Evolutionary conservation across 1,139 yeast genomes (phyloP).

Genomic region (Diutina mesorugosa): DNA sequence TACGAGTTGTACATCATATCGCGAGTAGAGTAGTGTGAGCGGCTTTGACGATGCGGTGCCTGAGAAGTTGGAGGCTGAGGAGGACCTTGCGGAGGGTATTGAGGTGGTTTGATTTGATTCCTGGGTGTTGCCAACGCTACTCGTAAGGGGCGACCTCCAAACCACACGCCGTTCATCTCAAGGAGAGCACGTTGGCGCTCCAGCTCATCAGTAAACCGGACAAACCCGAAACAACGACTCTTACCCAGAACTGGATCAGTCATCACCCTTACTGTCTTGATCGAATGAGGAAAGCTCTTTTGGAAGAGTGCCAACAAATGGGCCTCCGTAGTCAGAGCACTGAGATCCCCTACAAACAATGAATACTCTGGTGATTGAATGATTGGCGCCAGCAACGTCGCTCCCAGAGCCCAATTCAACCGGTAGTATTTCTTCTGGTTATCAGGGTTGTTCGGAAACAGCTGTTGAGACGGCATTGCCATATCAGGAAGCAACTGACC

Average conservation of each 20-base stretch:
- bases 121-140: slow-evolving; percentile 61
- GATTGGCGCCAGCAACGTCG: slow-evolving; percentile 40
- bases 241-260: slow-evolving; percentile 66
- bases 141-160: slow-evolving; percentile 63
- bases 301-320: slow-evolving; percentile 56
- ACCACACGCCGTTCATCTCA: slow-evolving; percentile 66
- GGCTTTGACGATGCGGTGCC: background rate
- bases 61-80: background rate
- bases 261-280: slow-evolving; percentile 59
- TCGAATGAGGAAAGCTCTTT: slow-evolving; percentile 44
- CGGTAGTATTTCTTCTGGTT: slow-evolving; percentile 50
- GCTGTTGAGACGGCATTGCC: slow-evolving; percentile 34
- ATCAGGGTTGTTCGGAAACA: slow-evolving; percentile 30
- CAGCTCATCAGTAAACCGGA: slow-evolving; percentile 47
- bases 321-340: slow-evolving; percentile 63
- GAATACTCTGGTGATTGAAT: slow-evolving; percentile 44
- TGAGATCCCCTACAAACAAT: slow-evolving; percentile 67
- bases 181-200: slow-evolving; percentile 53
- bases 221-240: slow-evolving; percentile 68
- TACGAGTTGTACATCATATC: background rate
- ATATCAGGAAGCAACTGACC: slow-evolving; percentile 52
- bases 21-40: slow-evolving; percentile 3
- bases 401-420: slow-evolving; percentile 66
- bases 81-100: background rate
- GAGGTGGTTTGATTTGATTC: slow-evolving; percentile 6